Conservation (phyloP, 495 filamentous ascomycete genomes). For the Neurospora intermedia region DNA sequence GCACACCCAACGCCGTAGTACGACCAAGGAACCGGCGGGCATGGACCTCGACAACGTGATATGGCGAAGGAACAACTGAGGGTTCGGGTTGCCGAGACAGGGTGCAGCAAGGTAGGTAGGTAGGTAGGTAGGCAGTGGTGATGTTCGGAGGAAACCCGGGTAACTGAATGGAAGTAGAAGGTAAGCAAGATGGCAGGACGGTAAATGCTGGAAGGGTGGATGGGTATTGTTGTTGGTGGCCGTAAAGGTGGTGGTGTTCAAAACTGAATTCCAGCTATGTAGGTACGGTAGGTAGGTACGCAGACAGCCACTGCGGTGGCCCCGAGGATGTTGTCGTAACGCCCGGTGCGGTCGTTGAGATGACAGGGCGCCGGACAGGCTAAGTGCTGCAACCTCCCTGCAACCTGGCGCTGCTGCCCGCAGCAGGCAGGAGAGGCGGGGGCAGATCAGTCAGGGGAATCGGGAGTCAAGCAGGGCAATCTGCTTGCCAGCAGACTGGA, state of each 20-base stretch:
- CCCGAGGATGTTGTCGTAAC: background rate
- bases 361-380: background rate
- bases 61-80: background rate
- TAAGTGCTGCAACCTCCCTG: background rate
- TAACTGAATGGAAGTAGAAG: background rate
- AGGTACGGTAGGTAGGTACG: background rate
- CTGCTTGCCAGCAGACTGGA: background rate
- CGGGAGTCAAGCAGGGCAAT: background rate
- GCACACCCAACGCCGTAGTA: background rate
- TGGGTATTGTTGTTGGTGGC: background rate
- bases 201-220: background rate
- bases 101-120: background rate
- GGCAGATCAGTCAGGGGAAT: background rate
- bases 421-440: background rate
- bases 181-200: background rate
- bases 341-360: background rate
- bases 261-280: background rate
- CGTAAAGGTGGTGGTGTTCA: background rate
- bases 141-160: background rate
- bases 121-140: background rate
- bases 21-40: background rate
- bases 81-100: background rate
- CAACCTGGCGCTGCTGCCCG: background rate
- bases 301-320: background rate
- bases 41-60: background rate